These are phyloP conservation scores for Pancytospora philotis DNA, from an alignment of 371 early-diverging fungal genomes.

Conservation along the genomic window DNA sequence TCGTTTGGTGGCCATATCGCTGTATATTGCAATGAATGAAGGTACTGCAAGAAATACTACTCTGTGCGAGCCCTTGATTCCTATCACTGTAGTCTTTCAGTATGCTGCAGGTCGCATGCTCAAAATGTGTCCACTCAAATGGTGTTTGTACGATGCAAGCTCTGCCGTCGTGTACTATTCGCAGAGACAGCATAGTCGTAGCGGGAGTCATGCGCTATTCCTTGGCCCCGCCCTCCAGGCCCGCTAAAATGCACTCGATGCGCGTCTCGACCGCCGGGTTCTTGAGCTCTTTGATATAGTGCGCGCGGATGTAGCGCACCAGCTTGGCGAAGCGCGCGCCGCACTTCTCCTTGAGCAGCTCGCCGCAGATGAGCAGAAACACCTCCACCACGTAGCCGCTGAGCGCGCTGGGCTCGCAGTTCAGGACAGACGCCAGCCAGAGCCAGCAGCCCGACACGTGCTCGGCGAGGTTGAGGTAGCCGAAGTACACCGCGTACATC, in stretches of 20 bases:
- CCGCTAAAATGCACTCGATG: background rate
- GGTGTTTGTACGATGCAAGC: too few relatives aligned
- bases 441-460: slow-evolving; percentile 16
- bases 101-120: too few relatives aligned
- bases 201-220: background rate
- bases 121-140: too few relatives aligned
- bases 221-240: background rate
- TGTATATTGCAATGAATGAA: too few relatives aligned
- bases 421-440: slow-evolving; percentile 23
- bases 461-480: slow-evolving; percentile 16
- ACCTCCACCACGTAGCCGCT: slow-evolving; percentile 35
- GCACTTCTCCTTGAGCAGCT: slow-evolving; percentile 11
- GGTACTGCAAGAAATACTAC: too few relatives aligned
- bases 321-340: slow-evolving; percentile 15
- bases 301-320: background rate
- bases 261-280: slow-evolving; percentile 19
- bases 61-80: too few relatives aligned
- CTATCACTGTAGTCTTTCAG: too few relatives aligned
- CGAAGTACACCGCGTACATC: slow-evolving; percentile 34
- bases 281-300: slow-evolving; percentile 14
- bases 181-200: too few relatives aligned
- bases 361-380: slow-evolving; percentile 15
- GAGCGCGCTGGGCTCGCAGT: slow-evolving; percentile 3
- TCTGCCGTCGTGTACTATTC: too few relatives aligned
- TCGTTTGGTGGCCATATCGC: too few relatives aligned